Base-by-base conservation (phyloP, 371 early-diverging fungal genomes). In the Actinomortierella ambigua region DNA sequence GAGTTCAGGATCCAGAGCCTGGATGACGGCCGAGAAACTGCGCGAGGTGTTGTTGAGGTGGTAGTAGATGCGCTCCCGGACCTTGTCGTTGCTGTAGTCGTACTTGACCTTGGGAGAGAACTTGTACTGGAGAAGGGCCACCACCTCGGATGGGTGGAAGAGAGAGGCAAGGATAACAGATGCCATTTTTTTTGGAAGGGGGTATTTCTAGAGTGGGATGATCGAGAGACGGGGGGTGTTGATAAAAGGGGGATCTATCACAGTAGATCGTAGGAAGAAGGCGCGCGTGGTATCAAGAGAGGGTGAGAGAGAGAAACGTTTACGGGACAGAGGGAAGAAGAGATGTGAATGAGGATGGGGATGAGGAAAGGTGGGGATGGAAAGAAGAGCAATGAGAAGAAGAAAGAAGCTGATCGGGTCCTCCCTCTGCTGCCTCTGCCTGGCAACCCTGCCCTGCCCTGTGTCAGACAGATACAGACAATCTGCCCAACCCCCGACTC, bases 11-110 rank as follows among this genome's bases (percentile, higher is more conserved):
- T 96, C 89, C 48, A 98, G 85, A 62, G 93, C 94, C 75, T 92
- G 92, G 79, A 97, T 97, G 57, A 98, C 99, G 29, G 93, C 88
- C 23, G 97, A 91, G 77, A 98, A 98, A 57, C 97, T 96, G 51
- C 99, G 90, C 26, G 96, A 96, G 40, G 98, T 97, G 79, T 84
- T 78, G 79, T 92, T 90, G 61, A 98, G 83, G 76, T 89, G 92
- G 69, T 94, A 83, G 83, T 96, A 97, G 83, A 96, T 95, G 57
- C 88, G 79, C 55, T 81, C 82, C 69, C 89, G 84, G 51, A 69
- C 73, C 55, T 82, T 82, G 62, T 86, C 81, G 55, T 83, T 81
- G 46, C 84, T 69, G 57, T 83, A 71, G 80, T 81, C 78, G 42
- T 77, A 69, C 44, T 70, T 75, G 29, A 82, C 79, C 53, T 83